A percentile compares a stretch with the other conserved stretches of the same genome.
Conservation (phyloP, 2,329 filamentous ascomycete genomes). For the Sphaceloma murrayae region DNA sequence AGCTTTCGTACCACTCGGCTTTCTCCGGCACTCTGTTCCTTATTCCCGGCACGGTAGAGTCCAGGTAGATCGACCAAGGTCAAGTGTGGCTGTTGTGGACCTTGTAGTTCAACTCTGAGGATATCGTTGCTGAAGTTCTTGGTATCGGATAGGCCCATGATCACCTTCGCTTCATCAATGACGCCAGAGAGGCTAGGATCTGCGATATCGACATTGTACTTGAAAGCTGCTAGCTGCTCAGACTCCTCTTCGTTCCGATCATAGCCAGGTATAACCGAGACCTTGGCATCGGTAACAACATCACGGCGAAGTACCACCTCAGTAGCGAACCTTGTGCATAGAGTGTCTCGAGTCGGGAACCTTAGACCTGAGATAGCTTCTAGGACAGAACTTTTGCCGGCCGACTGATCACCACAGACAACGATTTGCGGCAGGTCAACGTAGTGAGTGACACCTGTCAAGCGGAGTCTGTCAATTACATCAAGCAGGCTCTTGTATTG, state of each 20-base stretch:
- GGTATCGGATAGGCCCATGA: constrained; percentile 16
- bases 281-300: neutral
- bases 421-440: neutral
- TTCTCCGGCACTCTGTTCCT: constrained; percentile 29
- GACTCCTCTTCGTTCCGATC: constrained; percentile 1
- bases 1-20: constrained; percentile 29
- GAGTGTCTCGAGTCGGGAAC: constrained; percentile 44
- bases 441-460: constrained; percentile 1
- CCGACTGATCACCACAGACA: constrained; percentile 34
- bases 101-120: constrained; percentile 21
- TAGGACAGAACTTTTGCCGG: constrained; percentile 51
- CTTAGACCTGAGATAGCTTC: constrained; percentile 51
- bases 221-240: neutral
- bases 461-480: neutral
- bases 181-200: neutral
- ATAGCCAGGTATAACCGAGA: constrained; percentile 1
- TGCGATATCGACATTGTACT: neutral
- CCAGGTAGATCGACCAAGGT: constrained; percentile 25
- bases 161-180: constrained; percentile 7
- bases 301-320: constrained; percentile 15
- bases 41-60: constrained; percentile 22
- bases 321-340: constrained; percentile 40
- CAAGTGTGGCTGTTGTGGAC: constrained; percentile 20
- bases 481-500: constrained; percentile 4
- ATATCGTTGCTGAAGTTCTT: constrained; percentile 18